phyloP scores from a whole-genome alignment of 352 stramenopile genomes.

The Pythium oligandrum region DNA sequence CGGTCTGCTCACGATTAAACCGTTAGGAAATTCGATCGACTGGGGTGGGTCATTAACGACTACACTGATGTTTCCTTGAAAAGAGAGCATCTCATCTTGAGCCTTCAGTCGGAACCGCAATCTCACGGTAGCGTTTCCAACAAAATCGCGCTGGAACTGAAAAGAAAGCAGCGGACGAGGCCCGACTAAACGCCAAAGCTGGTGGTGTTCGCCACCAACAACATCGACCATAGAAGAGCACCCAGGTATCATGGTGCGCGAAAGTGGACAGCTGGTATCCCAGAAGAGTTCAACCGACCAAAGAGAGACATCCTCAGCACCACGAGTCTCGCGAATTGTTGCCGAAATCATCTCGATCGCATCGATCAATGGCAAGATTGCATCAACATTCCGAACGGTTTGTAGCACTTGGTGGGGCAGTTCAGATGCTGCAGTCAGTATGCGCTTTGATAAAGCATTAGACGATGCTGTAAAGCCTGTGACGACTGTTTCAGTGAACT shows the following conservation, averaged over 20 bases:
- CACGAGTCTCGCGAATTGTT: background rate
- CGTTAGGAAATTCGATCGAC: conserved; percentile 6
- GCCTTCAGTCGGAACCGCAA: conserved; percentile 6
- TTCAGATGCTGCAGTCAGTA: too few species aligned
- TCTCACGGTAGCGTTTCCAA: conserved; percentile 1
- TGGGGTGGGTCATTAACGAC: conserved; percentile 6
- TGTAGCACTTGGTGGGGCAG: too few species aligned
- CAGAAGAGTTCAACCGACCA: conserved; percentile 15
- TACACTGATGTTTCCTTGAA: conserved; percentile 1
- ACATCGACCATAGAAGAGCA: conserved; percentile 5
- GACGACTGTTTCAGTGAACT: too few species aligned
- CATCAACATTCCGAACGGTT: too few species aligned
- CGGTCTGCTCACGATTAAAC: background rate
- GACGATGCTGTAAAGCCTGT: too few species aligned
- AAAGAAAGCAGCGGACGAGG: conserved; percentile 2
- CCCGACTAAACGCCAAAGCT: conserved; percentile 10
- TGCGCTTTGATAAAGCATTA: too few species aligned
- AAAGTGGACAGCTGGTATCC: background rate
- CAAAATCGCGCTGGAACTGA: background rate
- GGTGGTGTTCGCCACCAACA: conserved; percentile 1
- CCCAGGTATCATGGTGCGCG: conserved; percentile 5
- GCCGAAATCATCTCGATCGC: conserved; percentile 1
- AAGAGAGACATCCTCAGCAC: background rate
- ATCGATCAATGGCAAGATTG: conserved; percentile 3
- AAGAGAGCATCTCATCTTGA: background rate